Conservation (phyloP, 352 stramenopile species). For the Globisporangium lucens region DNA sequence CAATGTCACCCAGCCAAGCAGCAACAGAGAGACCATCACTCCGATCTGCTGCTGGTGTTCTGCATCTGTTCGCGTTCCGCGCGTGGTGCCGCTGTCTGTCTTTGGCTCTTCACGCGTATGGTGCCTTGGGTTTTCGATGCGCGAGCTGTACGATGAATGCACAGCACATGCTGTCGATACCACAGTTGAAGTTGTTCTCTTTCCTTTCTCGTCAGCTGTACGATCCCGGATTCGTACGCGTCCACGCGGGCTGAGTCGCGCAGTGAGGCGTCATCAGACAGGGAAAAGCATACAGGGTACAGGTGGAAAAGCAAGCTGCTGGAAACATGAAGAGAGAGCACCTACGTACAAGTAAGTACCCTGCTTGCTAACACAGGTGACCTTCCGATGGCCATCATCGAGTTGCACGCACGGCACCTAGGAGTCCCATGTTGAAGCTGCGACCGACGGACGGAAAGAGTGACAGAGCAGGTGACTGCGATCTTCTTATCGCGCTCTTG, state of each 20-base stretch:
- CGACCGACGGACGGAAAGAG: not conserved
- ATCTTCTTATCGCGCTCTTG: not conserved
- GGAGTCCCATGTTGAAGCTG: too few relatives aligned
- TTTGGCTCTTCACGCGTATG: not conserved
- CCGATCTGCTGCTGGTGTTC: not conserved
- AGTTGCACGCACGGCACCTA: too few relatives aligned
- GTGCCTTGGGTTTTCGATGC: not conserved
- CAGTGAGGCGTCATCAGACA: not conserved
- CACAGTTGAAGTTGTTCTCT: not conserved
- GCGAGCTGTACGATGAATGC: not conserved
- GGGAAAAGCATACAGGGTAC: not conserved
- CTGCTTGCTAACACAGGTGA: too few relatives aligned
- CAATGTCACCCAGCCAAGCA: not conserved
- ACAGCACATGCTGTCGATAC: too few relatives aligned
- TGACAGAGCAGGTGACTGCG: not conserved
- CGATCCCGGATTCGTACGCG: too few relatives aligned
- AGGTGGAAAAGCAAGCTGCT: not conserved
- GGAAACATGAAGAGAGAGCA: not conserved
- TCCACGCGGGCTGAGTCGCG: not conserved
- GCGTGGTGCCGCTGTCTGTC: not conserved
- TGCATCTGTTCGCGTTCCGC: not conserved
- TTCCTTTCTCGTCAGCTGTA: not conserved
- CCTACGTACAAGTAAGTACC: not conserved
- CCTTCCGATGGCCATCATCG: too few relatives aligned
- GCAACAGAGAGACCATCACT: not conserved